Evolutionary conservation across 345 rosid genomes (phyloP).

Genomic region (Brassica incana): DNA sequence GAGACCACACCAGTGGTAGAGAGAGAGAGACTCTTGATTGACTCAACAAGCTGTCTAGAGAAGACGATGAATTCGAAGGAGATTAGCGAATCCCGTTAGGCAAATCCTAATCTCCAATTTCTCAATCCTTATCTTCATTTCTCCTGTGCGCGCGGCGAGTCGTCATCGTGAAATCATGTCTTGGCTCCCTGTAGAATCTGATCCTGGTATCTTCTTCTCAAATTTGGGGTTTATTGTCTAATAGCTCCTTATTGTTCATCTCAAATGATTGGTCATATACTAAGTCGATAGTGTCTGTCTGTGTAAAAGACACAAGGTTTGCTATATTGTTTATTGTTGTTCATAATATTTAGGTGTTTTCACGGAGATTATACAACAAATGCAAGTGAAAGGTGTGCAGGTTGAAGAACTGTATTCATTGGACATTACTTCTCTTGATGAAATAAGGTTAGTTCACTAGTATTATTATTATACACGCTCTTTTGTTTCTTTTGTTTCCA

Average conservation of each 20-base stretch:
- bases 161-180: slow-evolving; percentile 32
- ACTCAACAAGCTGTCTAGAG: background rate
- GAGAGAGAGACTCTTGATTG: background rate
- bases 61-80: slow-evolving; percentile 20
- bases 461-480: background rate
- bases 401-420: slow-evolving; percentile 39
- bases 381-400: slow-evolving; percentile 44
- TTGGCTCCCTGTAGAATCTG: slow-evolving; percentile 42
- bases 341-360: slow-evolving; percentile 29
- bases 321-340: background rate
- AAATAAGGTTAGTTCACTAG: slow-evolving; percentile 23
- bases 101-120: slow-evolving; percentile 12
- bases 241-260: background rate
- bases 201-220: slow-evolving; percentile 30
- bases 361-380: slow-evolving; percentile 41
- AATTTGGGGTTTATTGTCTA: background rate
- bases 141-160: background rate
- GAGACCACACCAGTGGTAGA: background rate
- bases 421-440: slow-evolving; percentile 24
- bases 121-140: background rate
- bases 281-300: background rate
- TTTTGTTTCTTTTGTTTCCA: background rate
- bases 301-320: background rate
- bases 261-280: background rate
- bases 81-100: slow-evolving; percentile 18